phyloP scores from a whole-genome alignment of 2,329 filamentous ascomycete genomes.

The Curvularia sp. region DNA sequence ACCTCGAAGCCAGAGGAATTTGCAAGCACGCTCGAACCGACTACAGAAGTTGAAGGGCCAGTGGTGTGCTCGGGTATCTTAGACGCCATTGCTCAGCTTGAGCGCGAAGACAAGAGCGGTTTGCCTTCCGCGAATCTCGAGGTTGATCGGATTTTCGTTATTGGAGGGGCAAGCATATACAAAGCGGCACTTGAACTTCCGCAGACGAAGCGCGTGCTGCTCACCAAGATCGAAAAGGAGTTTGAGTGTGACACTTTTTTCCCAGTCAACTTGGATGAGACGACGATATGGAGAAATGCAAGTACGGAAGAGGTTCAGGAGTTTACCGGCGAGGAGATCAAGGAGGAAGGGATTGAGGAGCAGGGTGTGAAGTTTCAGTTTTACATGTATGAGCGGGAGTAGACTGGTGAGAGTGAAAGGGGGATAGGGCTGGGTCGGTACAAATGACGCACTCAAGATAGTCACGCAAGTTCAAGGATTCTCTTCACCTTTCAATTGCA shows the following conservation, averaged over 20 bases:
- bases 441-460: neutral
- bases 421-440: neutral
- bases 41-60: conserved; percentile 46
- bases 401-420: conserved; percentile 1
- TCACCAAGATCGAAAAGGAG: conserved; percentile 72
- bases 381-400: conserved; percentile 68
- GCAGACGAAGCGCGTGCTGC: conserved; percentile 68
- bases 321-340: conserved; percentile 72
- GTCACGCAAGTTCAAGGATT: neutral
- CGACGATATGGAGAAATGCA: conserved; percentile 62
- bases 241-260: conserved; percentile 83
- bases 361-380: conserved; percentile 72
- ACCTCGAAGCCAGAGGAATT: conserved; percentile 57
- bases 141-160: conserved; percentile 70
- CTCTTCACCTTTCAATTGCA: neutral
- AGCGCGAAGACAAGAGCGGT: conserved; percentile 7
- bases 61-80: conserved; percentile 65
- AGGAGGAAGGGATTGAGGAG: conserved; percentile 67
- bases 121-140: conserved; percentile 2
- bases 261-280: conserved; percentile 62
- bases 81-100: conserved; percentile 22
- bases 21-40: conserved; percentile 17
- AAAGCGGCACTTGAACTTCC: conserved; percentile 67
- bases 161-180: conserved; percentile 91
- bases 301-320: conserved; percentile 62